phyloP scores from a whole-genome alignment of 2,329 filamentous ascomycete genomes.

The Sclerotinia sclerotiorum region DNA sequence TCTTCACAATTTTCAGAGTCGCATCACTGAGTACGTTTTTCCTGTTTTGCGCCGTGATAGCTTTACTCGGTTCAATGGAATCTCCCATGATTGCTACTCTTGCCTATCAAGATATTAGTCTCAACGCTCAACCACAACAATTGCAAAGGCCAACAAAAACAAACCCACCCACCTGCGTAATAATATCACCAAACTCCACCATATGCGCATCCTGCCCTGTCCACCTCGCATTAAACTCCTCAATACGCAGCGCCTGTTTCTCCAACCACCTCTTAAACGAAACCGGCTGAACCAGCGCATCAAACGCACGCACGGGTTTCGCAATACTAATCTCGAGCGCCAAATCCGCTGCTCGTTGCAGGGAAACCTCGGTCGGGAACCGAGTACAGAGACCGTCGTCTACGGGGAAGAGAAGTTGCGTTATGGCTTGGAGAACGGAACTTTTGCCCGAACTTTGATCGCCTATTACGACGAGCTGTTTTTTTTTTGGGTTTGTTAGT shows the following conservation, averaged over 20 bases:
- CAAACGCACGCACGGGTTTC: background rate
- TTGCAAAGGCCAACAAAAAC: too few relatives aligned
- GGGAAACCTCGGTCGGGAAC: slow-evolving; percentile 10
- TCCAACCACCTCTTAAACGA: background rate
- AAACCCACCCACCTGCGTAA: too few relatives aligned
- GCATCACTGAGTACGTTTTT: background rate
- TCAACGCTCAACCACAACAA: too few relatives aligned
- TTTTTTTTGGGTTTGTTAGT: slow-evolving; percentile 2
- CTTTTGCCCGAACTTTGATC: slow-evolving; percentile 46
- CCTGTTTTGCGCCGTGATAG: background rate
- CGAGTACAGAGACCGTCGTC: slow-evolving; percentile 29
- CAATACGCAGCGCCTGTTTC: background rate
- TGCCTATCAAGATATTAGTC: background rate
- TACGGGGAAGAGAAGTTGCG: slow-evolving; percentile 43
- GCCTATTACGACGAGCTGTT: slow-evolving; percentile 42
- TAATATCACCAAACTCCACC: background rate
- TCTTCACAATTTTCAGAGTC: slow-evolving; percentile 23
- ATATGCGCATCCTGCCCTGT: rapidly evolving
- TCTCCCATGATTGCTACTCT: slow-evolving; percentile 5
- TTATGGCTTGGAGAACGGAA: slow-evolving; percentile 41
- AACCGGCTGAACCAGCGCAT: background rate
- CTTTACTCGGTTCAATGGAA: background rate
- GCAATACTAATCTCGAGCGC: background rate
- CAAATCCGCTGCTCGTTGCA: background rate
- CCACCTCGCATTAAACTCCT: background rate